Evolutionary conservation across 768 basidiomycete genomes (phyloP).

Genomic region (Lyophyllum decastes): DNA sequence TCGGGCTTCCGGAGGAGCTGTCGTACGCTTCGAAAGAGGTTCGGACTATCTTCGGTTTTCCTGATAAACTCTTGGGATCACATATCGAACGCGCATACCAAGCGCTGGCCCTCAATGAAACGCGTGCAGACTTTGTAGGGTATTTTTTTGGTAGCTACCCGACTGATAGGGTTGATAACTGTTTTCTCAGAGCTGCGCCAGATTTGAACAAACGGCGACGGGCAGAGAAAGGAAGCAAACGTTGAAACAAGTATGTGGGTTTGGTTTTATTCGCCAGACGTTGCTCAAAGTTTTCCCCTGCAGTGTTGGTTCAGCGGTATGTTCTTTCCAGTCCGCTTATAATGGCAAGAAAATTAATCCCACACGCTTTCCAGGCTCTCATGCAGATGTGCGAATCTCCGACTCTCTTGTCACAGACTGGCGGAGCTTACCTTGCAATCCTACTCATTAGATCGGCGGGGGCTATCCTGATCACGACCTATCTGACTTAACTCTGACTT

Average conservation of each 20-base stretch:
- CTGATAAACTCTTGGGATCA: constrained; percentile 55
- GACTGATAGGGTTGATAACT: not conserved
- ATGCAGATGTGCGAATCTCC: constrained; percentile 38
- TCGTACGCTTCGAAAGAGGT: constrained; percentile 43
- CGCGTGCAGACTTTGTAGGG: constrained; percentile 67
- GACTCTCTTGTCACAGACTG: not conserved
- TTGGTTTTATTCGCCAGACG: not conserved
- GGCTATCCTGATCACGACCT: constrained; percentile 71
- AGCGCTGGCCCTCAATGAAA: constrained; percentile 70
- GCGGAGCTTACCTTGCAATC: not conserved
- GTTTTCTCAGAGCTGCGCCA: constrained; percentile 47
- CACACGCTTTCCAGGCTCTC: constrained; percentile 26
- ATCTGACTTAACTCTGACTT: constrained; percentile 60
- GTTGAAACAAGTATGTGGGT: constrained; percentile 55
- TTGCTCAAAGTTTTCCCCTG: not conserved
- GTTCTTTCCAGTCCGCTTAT: constrained; percentile 13
- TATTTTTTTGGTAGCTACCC: not conserved
- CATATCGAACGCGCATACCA: constrained; percentile 71
- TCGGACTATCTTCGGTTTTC: constrained; percentile 64
- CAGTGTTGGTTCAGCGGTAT: constrained; percentile 76
- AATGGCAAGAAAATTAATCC: not conserved
- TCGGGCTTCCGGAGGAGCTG: constrained; percentile 71
- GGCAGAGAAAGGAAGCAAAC: constrained; percentile 57
- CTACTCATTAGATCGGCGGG: constrained; percentile 56
- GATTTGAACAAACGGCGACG: constrained; percentile 57